Conservation (phyloP, 805 yeast genomes). For the Kluyveromyces aestuarii region DNA sequence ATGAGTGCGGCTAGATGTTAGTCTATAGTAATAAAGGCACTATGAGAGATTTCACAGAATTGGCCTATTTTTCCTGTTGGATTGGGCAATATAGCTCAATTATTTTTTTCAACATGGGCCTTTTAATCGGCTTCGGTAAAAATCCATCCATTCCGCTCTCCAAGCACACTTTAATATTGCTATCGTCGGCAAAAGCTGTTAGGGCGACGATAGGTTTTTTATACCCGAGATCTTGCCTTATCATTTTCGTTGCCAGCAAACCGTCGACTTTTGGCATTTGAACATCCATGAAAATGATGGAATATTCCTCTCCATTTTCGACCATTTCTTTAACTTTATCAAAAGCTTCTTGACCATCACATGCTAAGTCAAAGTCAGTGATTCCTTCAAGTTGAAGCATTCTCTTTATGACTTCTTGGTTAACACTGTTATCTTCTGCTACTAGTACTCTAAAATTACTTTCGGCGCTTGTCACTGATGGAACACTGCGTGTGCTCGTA, state of each 20-base stretch:
- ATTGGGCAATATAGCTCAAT: constrained; percentile 27
- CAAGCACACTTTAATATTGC: constrained; percentile 76
- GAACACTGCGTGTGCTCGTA: constrained; percentile 16
- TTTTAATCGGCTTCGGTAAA: constrained; percentile 76
- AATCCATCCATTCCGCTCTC: constrained; percentile 92
- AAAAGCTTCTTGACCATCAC: constrained; percentile 88
- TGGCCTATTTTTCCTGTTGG: background rate
- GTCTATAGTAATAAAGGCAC: too few species aligned
- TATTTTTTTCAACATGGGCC: constrained; percentile 56
- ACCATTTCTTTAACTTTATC: constrained; percentile 46
- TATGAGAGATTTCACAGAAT: too few species aligned
- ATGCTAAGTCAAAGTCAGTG: constrained; percentile 61
- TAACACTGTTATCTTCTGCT: constrained; percentile 90
- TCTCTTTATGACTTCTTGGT: constrained; percentile 86
- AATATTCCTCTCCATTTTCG: constrained; percentile 38
- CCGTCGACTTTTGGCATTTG: constrained; percentile 97
- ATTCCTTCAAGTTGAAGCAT: constrained; percentile 85
- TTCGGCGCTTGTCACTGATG: constrained; percentile 16
- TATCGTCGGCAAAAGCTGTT: constrained; percentile 92
- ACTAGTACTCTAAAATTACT: constrained; percentile 46
- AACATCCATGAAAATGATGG: constrained; percentile 89
- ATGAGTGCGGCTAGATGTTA: background rate
- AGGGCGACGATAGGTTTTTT: constrained; percentile 80
- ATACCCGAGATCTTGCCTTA: constrained; percentile 54
- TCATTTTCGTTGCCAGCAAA: constrained; percentile 65